phyloP scores from a whole-genome alignment of 1,139 yeast genomes.

The Geotrichum histeridarum region DNA sequence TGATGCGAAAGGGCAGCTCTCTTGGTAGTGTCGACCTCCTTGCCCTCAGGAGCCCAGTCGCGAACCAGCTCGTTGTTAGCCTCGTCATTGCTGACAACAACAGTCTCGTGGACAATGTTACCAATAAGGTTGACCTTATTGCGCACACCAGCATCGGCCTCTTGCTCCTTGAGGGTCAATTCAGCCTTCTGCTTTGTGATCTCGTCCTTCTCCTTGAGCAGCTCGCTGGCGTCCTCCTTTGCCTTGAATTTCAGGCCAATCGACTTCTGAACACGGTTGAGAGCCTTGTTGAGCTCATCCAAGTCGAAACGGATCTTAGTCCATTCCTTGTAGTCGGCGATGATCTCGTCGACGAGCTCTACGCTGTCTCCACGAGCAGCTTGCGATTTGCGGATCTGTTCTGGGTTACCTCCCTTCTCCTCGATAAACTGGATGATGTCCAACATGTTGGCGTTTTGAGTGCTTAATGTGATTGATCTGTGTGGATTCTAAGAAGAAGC shows the following conservation, averaged over 20 bases:
- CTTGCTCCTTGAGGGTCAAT: slow-evolving; percentile 63
- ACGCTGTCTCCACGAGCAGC: slow-evolving; percentile 91
- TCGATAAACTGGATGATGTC: slow-evolving; percentile 86
- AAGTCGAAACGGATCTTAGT: slow-evolving; percentile 85
- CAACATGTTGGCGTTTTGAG: slow-evolving; percentile 50
- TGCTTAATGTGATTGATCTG: not conserved
- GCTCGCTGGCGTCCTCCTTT: slow-evolving; percentile 87
- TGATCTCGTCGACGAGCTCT: slow-evolving; percentile 92
- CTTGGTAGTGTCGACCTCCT: slow-evolving; percentile 49
- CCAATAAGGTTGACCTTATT: slow-evolving; percentile 85
- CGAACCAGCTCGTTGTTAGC: slow-evolving; percentile 83
- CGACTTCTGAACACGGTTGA: slow-evolving; percentile 84
- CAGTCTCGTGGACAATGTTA: slow-evolving; percentile 87
- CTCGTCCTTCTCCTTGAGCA: slow-evolving; percentile 73
- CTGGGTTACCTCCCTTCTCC: slow-evolving; percentile 96
- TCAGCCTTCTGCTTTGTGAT: slow-evolving; percentile 65
- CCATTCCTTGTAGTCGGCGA: slow-evolving; percentile 87
- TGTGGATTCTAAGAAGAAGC: not conserved
- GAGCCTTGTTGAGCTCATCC: slow-evolving; percentile 81
- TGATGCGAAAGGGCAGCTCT: slow-evolving; percentile 86
- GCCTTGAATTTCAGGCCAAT: slow-evolving; percentile 89
- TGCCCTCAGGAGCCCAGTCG: slow-evolving; percentile 75
- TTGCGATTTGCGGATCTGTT: slow-evolving; percentile 79
- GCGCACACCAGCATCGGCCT: slow-evolving; percentile 70
- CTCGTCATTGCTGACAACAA: slow-evolving; percentile 82